These are phyloP conservation scores for Aegle marmelos DNA, from an alignment of 345 rosid genomes.

Conservation along the genomic window DNA sequence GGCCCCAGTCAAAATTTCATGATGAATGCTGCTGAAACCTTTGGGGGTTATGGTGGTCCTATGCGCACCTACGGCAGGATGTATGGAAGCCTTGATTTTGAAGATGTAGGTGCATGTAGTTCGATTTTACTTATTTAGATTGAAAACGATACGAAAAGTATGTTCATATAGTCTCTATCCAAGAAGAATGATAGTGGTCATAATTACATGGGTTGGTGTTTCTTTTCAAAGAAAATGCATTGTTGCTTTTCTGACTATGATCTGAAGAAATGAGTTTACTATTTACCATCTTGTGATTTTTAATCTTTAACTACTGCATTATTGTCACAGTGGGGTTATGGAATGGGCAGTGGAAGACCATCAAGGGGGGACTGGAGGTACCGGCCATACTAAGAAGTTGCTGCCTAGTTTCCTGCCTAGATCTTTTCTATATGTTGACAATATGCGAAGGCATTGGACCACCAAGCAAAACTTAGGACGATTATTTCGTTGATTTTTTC, in stretches of 20 bases:
- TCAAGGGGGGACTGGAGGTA: slow-evolving; percentile 91
- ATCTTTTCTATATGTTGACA: not conserved
- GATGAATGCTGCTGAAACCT: slow-evolving; percentile 49
- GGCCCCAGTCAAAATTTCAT: slow-evolving; percentile 60
- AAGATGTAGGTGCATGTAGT: slow-evolving; percentile 49
- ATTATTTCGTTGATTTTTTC: not conserved
- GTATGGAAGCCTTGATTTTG: slow-evolving; percentile 73
- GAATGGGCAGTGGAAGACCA: slow-evolving; percentile 59
- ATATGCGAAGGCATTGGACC: not conserved
- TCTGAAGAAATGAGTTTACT: not conserved
- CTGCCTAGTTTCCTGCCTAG: not conserved
- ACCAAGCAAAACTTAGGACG: not conserved
- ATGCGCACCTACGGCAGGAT: slow-evolving; percentile 72
- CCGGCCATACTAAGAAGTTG: slow-evolving; percentile 58
- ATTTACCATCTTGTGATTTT: not conserved
- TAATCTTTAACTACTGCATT: not conserved
- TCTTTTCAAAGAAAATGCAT: not conserved
- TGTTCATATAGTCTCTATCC: not conserved
- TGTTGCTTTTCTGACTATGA: not conserved
- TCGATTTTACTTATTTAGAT: not conserved
- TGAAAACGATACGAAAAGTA: no score
- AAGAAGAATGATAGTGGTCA: not conserved
- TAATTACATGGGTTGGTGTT: not conserved
- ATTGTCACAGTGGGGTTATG: slow-evolving; percentile 71
- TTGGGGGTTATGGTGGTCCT: slow-evolving; percentile 85